Conservation (phyloP, 441 rosid genomes). For the Isatis lusitanica region DNA sequence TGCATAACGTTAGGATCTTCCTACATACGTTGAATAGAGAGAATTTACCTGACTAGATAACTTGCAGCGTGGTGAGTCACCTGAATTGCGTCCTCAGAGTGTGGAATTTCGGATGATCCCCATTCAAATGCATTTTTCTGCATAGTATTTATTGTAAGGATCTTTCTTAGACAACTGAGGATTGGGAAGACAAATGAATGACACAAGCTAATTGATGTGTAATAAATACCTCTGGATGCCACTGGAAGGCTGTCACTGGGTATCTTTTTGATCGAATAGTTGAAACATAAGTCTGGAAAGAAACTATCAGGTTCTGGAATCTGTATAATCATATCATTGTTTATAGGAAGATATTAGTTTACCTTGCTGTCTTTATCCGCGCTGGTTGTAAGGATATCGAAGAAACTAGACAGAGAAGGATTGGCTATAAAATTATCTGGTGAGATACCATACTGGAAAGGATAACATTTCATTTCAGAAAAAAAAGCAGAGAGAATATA, state of each 20-base stretch:
- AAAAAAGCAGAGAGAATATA: not conserved
- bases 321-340: no score
- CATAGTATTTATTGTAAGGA: conserved; percentile 15
- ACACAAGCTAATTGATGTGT: not conserved
- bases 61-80: conserved; percentile 84
- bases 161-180: not conserved
- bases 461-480: not conserved
- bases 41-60: conserved; percentile 65
- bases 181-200: not conserved
- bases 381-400: conserved; percentile 72
- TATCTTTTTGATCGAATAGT: conserved; percentile 69
- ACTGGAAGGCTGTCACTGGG: conserved; percentile 88
- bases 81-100: conserved; percentile 82
- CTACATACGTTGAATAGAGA: not conserved
- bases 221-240: conserved; percentile 92
- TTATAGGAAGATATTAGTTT: not conserved
- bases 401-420: conserved; percentile 58
- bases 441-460: conserved; percentile 73
- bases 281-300: conserved; percentile 73
- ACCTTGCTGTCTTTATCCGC: conserved; percentile 66
- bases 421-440: conserved; percentile 49
- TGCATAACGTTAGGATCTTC: not conserved
- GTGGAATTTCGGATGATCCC: conserved; percentile 79
- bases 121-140: conserved; percentile 98
- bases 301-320: not conserved